phyloP scores from a whole-genome alignment of 371 early-diverging fungal species.

The Dichotomocladium elegans region DNA sequence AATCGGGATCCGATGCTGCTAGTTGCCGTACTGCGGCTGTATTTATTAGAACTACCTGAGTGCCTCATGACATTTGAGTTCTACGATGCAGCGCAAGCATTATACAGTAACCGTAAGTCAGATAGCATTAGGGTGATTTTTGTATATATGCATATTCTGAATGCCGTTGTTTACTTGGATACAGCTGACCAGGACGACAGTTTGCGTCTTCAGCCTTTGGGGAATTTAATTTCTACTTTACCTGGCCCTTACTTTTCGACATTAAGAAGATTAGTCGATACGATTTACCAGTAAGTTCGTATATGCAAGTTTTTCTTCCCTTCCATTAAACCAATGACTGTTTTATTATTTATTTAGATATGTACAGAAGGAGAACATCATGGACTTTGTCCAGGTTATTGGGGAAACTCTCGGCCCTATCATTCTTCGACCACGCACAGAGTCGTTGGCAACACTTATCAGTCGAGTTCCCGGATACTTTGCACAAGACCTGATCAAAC shows the following conservation, averaged over 20 bases:
- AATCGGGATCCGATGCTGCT: slow-evolving; percentile 55
- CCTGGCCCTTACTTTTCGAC: slow-evolving; percentile 53
- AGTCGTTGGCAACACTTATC: slow-evolving; percentile 47
- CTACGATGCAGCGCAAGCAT: slow-evolving; percentile 67
- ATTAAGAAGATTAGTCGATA: slow-evolving; percentile 37
- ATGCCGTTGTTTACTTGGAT: background rate
- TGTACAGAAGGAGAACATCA: too few relatives aligned
- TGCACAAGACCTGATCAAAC: slow-evolving; percentile 46
- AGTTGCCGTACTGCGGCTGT: slow-evolving; percentile 64
- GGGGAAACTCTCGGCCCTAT: slow-evolving; percentile 55
- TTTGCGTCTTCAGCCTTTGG: slow-evolving; percentile 41
- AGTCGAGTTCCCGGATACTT: slow-evolving; percentile 51
- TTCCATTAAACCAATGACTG: background rate
- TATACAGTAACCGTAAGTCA: slow-evolving; percentile 54
- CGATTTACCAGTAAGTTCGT: slow-evolving; percentile 35
- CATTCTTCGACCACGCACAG: slow-evolving; percentile 47
- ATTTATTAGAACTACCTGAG: slow-evolving; percentile 68
- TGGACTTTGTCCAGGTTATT: too few relatives aligned
- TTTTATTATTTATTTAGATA: background rate
- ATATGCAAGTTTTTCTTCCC: background rate
- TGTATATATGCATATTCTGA: background rate
- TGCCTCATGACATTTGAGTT: slow-evolving; percentile 66
- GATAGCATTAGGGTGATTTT: background rate
- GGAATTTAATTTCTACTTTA: slow-evolving; percentile 55
- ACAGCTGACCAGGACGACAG: slow-evolving; percentile 41